Percentiles rank a stretch among this genome's conserved stretches.
Conservation (phyloP, 2,329 filamentous ascomycete species). For the Myriosclerotinia curreyana region DNA sequence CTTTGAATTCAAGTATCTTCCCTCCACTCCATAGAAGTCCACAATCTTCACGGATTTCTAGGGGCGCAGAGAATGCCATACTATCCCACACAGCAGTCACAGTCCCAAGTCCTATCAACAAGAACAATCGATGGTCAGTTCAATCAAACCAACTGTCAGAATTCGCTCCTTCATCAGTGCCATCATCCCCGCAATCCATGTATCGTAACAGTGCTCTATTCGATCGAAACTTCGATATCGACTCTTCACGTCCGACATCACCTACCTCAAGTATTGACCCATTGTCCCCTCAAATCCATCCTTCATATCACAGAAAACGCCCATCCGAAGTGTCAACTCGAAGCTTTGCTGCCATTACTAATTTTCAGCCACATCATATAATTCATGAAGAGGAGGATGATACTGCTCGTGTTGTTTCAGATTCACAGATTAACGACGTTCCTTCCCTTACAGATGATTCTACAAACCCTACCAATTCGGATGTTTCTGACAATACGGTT, state of each 20-base stretch:
- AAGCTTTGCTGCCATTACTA: conserved; percentile 42
- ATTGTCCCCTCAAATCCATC: conserved; percentile 56
- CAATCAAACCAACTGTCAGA: conserved; percentile 61
- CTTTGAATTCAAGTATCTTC: conserved; percentile 59
- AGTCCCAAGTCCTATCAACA: conserved; percentile 47
- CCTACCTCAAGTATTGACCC: conserved; percentile 75
- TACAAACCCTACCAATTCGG: conserved; percentile 30
- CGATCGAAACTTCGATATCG: conserved; percentile 61
- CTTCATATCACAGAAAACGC: conserved; percentile 54
- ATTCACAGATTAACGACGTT: conserved; percentile 29
- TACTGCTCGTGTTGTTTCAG: conserved; percentile 35
- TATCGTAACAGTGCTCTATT: conserved; percentile 73
- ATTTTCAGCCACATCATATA: conserved; percentile 40
- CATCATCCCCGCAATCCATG: conserved; percentile 77
- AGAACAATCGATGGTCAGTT: conserved; percentile 60
- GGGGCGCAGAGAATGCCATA: conserved; percentile 41
- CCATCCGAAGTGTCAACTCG: conserved; percentile 54
- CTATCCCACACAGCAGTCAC: conserved; percentile 50
- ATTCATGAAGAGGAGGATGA: conserved; percentile 41
- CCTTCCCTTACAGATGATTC: conserved; percentile 31
- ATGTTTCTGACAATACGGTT: conserved; percentile 28
- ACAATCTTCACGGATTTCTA: conserved; percentile 41
- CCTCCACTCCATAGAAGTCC: conserved; percentile 49
- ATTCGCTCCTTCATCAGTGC: conserved; percentile 67
- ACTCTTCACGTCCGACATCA: conserved; percentile 74